phyloP scores from a whole-genome alignment of 1,284 basidiomycete species.

The Boletus mariae region DNA sequence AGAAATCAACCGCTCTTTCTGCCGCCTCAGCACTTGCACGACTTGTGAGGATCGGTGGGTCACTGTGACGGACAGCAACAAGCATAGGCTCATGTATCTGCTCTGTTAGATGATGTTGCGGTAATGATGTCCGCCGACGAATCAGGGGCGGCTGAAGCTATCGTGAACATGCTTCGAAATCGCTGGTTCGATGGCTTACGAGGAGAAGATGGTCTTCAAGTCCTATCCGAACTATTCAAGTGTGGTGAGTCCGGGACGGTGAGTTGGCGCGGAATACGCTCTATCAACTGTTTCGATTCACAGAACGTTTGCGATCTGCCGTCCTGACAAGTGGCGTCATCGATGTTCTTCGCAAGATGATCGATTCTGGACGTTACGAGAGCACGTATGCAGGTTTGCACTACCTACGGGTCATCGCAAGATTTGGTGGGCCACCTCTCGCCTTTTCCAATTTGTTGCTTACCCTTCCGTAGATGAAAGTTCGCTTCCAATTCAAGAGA shows the following conservation, averaged over 20 bases:
- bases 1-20: conserved; percentile 17
- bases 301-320: conserved; percentile 15
- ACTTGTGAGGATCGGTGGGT: conserved; percentile 22
- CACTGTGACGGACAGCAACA: not conserved
- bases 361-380: conserved; percentile 9
- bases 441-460: not conserved
- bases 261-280: not conserved
- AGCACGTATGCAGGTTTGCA: conserved; percentile 20
- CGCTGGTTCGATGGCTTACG: conserved; percentile 28
- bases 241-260: conserved; percentile 15
- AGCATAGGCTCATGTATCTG: not conserved
- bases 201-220: conserved; percentile 27
- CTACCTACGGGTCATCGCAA: conserved; percentile 20
- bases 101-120: conserved; percentile 17
- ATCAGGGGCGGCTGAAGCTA: conserved; percentile 2
- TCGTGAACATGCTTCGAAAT: conserved; percentile 23
- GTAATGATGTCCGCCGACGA: conserved; percentile 9
- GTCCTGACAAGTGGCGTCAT: conserved; percentile 18
- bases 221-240: conserved; percentile 17
- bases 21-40: conserved; percentile 20
- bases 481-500: not conserved
- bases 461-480: not conserved
- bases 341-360: conserved; percentile 13
- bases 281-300: not conserved
- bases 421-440: conserved; percentile 14